Evolutionary conservation across 768 basidiomycete genomes (phyloP).

Genomic region (Scleroderma citrinum): DNA sequence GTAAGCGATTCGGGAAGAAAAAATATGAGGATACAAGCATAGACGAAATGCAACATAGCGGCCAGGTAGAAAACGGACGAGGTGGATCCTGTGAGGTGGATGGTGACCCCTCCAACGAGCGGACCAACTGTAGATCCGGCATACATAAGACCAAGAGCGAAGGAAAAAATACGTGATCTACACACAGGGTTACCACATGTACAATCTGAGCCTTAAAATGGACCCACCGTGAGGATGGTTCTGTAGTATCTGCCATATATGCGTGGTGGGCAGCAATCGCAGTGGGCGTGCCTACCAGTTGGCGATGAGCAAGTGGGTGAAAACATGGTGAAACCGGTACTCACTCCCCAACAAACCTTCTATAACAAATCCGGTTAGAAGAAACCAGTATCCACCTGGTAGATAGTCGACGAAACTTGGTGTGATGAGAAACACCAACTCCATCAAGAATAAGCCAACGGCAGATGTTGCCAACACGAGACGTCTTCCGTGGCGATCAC

Average conservation of each 20-base stretch:
- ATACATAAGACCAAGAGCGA: conserved; percentile 62
- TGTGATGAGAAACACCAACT: conserved; percentile 64
- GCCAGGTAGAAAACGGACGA: conserved; percentile 73
- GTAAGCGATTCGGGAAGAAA: conserved; percentile 78
- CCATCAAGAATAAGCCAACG: conserved; percentile 54
- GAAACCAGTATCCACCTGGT: conserved; percentile 81
- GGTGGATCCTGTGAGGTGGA: conserved; percentile 47
- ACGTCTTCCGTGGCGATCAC: conserved; percentile 73
- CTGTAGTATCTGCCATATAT: conserved; percentile 65
- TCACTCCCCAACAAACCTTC: conserved; percentile 72
- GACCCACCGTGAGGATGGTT: conserved; percentile 46
- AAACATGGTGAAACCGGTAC: conserved; percentile 11
- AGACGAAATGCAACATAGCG: conserved; percentile 42
- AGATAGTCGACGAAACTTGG: conserved; percentile 49
- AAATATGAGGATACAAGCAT: conserved; percentile 45
- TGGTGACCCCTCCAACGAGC: conserved; percentile 58
- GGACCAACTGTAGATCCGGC: conserved; percentile 77
- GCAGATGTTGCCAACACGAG: conserved; percentile 56
- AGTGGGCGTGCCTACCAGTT: conserved; percentile 41
- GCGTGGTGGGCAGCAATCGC: conserved; percentile 51
- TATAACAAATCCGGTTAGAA: conserved; percentile 56
- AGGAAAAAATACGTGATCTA: conserved; percentile 62
- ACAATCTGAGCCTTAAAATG: not conserved
- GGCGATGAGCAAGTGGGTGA: not conserved
- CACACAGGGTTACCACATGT: conserved; percentile 2